Conservation (phyloP, 2,329 filamentous ascomycete genomes). For the Pleurostoma richardsiae region DNA sequence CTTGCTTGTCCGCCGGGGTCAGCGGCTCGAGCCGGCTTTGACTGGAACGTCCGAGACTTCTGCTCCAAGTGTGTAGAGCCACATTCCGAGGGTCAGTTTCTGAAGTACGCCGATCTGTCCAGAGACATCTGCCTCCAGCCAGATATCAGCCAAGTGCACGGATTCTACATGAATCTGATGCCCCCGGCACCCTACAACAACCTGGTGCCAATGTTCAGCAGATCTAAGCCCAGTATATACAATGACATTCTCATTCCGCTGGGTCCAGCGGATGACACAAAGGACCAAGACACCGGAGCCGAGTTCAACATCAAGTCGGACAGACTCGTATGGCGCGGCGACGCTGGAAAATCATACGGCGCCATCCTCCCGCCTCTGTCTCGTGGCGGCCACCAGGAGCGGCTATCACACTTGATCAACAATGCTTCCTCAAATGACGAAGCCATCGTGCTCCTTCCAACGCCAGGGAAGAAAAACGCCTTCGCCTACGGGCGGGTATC, state of each 20-base stretch:
- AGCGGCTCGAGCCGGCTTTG: conserved; percentile 48
- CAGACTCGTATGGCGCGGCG: conserved; percentile 70
- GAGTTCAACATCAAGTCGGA: conserved; percentile 60
- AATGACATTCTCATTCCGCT: conserved; percentile 72
- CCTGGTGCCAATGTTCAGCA: conserved; percentile 70
- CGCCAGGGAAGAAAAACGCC: conserved; percentile 25
- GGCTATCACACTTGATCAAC: conserved; percentile 65
- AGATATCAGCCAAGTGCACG: conserved; percentile 68
- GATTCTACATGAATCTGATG: conserved; percentile 64
- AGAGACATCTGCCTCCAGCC: conserved; percentile 72
- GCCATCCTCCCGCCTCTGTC: conserved; percentile 44
- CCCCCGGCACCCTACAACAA: conserved; percentile 56
- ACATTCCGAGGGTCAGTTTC: conserved; percentile 63
- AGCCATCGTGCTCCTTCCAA: conserved; percentile 53
- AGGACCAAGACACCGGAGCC: conserved; percentile 42
- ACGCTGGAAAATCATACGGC: conserved; percentile 47
- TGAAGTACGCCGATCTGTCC: conserved; percentile 60
- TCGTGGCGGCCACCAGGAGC: conserved; percentile 64
- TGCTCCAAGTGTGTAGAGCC: conserved; percentile 59
- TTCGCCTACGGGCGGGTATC: conserved; percentile 53
- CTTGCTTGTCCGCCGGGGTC: conserved; percentile 60
- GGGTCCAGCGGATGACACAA: conserved; percentile 25
- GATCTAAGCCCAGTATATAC: conserved; percentile 67
- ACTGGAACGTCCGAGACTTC: conserved; percentile 60
- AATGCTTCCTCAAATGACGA: conserved; percentile 45